Conservation (phyloP, 352 stramenopile genomes). For the Globisporangium irregulare region DNA sequence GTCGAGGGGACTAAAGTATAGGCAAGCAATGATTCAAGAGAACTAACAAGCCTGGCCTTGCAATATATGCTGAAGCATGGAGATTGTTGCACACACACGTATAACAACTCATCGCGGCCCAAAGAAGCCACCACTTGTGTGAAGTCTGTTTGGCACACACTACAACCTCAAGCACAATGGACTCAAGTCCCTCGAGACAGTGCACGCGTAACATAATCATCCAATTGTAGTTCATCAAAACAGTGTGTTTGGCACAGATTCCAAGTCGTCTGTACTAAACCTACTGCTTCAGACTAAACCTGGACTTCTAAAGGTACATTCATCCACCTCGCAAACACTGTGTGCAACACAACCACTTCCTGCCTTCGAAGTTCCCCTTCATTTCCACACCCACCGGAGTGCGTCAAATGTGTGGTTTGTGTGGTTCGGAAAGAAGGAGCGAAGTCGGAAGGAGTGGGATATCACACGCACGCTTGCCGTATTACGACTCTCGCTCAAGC, state of each 20-base stretch:
- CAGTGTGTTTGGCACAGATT: background rate
- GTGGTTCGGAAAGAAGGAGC: background rate
- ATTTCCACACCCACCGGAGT: background rate
- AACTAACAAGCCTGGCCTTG: background rate
- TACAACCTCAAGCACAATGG: too few relatives aligned
- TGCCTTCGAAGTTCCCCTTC: background rate
- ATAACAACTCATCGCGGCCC: background rate
- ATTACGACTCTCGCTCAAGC: background rate
- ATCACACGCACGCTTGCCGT: background rate
- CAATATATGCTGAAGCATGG: background rate
- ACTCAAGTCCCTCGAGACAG: background rate
- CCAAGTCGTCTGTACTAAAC: too few relatives aligned
- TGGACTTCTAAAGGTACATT: background rate
- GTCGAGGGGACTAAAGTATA: background rate
- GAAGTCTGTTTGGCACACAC: background rate
- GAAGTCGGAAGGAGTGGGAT: background rate
- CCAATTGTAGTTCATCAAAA: background rate
- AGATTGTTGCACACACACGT: background rate
- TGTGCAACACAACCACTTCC: background rate
- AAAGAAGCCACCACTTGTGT: background rate
- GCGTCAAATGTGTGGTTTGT: background rate
- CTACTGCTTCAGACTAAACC: too few relatives aligned
- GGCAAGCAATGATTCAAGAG: background rate
- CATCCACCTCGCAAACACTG: background rate
- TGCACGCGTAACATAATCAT: background rate